phyloP scores from a whole-genome alignment of 805 yeast genomes.

The Ogataea trehalophila region DNA sequence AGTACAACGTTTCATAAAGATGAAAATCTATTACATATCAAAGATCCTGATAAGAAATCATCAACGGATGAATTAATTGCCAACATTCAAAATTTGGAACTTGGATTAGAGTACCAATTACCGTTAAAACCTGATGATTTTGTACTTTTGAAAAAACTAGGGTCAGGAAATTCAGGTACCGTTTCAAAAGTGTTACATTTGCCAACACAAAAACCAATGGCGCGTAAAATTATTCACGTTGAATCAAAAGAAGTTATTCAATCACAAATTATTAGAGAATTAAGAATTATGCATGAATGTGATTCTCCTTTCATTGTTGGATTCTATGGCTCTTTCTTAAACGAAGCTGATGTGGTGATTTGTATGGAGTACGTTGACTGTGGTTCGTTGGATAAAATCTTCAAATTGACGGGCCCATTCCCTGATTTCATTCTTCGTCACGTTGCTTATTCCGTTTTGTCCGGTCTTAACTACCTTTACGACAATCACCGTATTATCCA shows the following conservation, averaged over 20 bases:
- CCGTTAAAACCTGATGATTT: conserved; percentile 61
- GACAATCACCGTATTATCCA: conserved; percentile 85
- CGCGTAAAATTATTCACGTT: conserved; percentile 80
- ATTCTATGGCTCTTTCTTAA: conserved; percentile 85
- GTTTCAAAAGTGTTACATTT: conserved; percentile 85
- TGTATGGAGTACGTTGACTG: conserved; percentile 97
- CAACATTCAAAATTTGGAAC: conserved; percentile 43
- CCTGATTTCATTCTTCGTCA: conserved; percentile 68
- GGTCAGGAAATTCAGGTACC: conserved; percentile 92
- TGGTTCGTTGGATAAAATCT: conserved; percentile 81
- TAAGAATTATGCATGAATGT: conserved; percentile 88
- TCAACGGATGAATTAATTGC: conserved; percentile 36
- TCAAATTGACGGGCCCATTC: conserved; percentile 55
- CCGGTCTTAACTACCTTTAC: conserved; percentile 79
- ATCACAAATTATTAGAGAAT: conserved; percentile 81
- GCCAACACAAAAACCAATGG: conserved; percentile 86
- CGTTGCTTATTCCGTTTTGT: conserved; percentile 68
- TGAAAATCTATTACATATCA: conserved; percentile 12
- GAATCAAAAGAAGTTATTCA: conserved; percentile 77
- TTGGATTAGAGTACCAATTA: conserved; percentile 50
- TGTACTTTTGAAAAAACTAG: conserved; percentile 69
- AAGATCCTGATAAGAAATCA: conserved; percentile 28
- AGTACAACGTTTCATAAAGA: conserved; percentile 6
- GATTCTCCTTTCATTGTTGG: conserved; percentile 77
- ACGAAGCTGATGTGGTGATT: conserved; percentile 71